These are phyloP conservation scores for Sporisorium iseilematis-ciliati DNA, from an alignment of 1,284 basidiomycete genomes.

Conservation along the genomic window DNA sequence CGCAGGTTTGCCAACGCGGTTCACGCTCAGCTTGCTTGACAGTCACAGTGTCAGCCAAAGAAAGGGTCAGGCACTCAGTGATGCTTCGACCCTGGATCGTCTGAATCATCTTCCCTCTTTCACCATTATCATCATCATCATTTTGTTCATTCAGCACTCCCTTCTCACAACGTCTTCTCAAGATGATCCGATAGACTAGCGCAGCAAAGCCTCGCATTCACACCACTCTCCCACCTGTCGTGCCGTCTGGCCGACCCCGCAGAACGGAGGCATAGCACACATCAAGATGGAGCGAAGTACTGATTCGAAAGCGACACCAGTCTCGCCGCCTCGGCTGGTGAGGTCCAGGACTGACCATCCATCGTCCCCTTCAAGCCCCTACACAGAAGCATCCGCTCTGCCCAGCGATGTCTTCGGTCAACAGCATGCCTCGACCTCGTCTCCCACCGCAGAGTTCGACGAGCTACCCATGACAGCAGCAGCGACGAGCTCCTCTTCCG, in stretches of 20 bases:
- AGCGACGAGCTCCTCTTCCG: conserved; percentile 29
- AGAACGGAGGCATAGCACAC: neutral
- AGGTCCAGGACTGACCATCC: conserved; percentile 27
- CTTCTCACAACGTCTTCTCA: neutral
- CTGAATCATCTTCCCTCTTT: no score
- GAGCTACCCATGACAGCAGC: conserved; percentile 15
- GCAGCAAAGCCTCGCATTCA: neutral
- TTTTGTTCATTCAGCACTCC: neutral
- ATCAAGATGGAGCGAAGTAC: neutral
- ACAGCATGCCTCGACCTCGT: neutral
- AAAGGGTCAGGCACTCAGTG: no score
- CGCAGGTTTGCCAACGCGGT: no score
- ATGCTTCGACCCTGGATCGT: no score
- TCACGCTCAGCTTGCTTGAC: no score
- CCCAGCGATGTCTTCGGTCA: neutral
- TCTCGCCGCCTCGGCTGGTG: conserved; percentile 32
- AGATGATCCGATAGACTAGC: conserved; percentile 2
- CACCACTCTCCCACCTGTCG: neutral
- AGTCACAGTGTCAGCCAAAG: no score
- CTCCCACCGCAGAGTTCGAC: conserved; percentile 1
- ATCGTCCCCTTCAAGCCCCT: conserved; percentile 2
- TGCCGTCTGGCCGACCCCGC: neutral
- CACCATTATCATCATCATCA: neutral
- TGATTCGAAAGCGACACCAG: conserved; percentile 1
- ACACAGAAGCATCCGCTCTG: neutral